Base-by-base conservation (phyloP, 2,329 filamentous ascomycete species). In the Didymella pinodella region DNA sequence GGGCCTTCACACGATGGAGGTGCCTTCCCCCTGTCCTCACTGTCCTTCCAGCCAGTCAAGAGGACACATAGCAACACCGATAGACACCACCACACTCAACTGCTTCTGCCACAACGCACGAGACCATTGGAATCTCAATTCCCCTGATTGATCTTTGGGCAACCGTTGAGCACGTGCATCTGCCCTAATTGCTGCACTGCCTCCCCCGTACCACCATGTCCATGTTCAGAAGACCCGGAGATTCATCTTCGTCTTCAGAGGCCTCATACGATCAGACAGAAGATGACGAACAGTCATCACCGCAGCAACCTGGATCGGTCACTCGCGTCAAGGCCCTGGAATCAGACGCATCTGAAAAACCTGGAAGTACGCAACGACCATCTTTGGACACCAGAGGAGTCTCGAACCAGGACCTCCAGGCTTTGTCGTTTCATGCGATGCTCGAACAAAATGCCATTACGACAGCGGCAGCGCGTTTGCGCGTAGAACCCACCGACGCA, bases 351-450 rank as follows among this genome's bases (percentile, higher is more conserved):
- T 69, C 72, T 28, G 66, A 61, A 41, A 54, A 57, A 28, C 48
- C 59, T 26, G 31, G 50, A 31, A 57, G 59, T 22, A 29, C 62
- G 16, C 59, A 54, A 22, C 49, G 57, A 10, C 65, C 63, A 31
- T 62, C 55, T 25, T 53, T 55, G 36, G 63, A 64, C 7, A 29
- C 65, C 46, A 61, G 65, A 40, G 64, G 67, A 36, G 69, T 61
- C 38, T 74, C 70, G 16, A 60, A 65, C 8, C 63, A 70, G 32
- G 64, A 71, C 48, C 61, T 76, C 31, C 71, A 69, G 20, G 76
- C 81, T 53, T 63, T 80, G 14, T 61, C 82, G 11, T 62, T 83
- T 5, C 80, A 82, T 64, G 76, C 81, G 2, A 61, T 83, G 22
- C 69, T 83, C 1, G 81, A 83, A 65, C 77, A 81, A 44, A 75